phyloP scores from a whole-genome alignment of 345 rosid genomes.

The Populus tremula region DNA sequence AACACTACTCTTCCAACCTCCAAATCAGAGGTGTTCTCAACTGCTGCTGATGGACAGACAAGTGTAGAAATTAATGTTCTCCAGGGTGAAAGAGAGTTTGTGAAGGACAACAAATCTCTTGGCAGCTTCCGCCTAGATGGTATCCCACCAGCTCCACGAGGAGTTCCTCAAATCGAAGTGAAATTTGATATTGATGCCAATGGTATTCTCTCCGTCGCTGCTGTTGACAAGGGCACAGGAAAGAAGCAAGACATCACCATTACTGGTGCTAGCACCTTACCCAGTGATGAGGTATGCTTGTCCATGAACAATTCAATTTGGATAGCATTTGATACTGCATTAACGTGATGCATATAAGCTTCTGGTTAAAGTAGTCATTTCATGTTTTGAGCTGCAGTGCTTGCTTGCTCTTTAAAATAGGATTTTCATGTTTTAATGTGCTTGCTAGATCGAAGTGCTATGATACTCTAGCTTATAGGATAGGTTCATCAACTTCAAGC shows the following conservation, averaged over 20 bases:
- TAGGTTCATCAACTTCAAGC: no score
- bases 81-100: conserved; percentile 98
- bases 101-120: conserved; percentile 87
- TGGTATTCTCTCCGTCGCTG: conserved; percentile 83
- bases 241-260: conserved; percentile 96
- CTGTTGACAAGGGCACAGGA: conserved; percentile 83
- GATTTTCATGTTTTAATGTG: neutral
- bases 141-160: conserved; percentile 86
- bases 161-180: conserved; percentile 91
- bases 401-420: neutral
- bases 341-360: neutral
- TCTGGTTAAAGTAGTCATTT: neutral
- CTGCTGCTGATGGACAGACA: conserved; percentile 99
- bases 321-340: neutral
- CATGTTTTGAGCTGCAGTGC: neutral
- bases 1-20: conserved; percentile 94
- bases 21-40: conserved; percentile 96
- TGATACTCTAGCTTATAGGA: no score
- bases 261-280: conserved; percentile 94
- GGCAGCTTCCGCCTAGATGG: conserved; percentile 76
- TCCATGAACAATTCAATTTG: neutral
- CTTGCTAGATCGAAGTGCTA: neutral
- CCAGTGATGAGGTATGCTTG: conserved; percentile 76
- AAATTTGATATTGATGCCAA: conserved; percentile 96
- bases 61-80: conserved; percentile 97